A percentile compares a stretch with the other conserved stretches of the same genome.
Evolutionary conservation across 306 rosid genomes (phyloP).

Genomic region (Calophaca sinica): DNA sequence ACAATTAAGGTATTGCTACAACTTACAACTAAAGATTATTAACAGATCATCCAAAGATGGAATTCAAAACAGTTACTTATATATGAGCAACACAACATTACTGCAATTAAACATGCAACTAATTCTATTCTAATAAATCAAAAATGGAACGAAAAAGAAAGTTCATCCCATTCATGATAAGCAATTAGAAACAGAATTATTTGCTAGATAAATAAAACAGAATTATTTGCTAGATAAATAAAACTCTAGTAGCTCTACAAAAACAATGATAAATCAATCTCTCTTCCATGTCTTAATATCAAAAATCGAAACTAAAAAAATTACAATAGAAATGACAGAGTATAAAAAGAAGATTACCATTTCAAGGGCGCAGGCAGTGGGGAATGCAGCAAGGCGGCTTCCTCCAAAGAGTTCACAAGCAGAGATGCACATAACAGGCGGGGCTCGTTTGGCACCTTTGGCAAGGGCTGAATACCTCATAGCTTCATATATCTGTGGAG

Average conservation of each 20-base stretch:
- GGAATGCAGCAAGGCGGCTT: conserved; percentile 82
- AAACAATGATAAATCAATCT: conserved; percentile 7
- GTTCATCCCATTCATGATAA: background rate
- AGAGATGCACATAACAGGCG: conserved; percentile 95
- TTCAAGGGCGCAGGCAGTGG: conserved; percentile 96
- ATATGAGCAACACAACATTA: background rate
- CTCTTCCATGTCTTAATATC: background rate
- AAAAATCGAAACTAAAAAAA: background rate
- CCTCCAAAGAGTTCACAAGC: conserved; percentile 89
- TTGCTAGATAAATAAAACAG: background rate
- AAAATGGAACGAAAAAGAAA: conserved; percentile 17
- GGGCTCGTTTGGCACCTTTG: conserved; percentile 85
- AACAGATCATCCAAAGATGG: background rate
- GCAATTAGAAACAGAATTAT: background rate
- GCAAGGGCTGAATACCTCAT: conserved; percentile 91
- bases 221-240: conserved; percentile 8
- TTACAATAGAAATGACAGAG: background rate
- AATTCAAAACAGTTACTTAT: conserved; percentile 9
- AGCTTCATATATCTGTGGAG: conserved; percentile 80
- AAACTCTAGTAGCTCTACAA: conserved; percentile 4
- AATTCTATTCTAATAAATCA: conserved; percentile 3
- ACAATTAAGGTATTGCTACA: conserved; percentile 24
- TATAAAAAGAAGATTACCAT: conserved; percentile 61
- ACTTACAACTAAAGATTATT: conserved; percentile 28
- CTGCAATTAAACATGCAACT: conserved; percentile 6